Percentiles rank a stretch among this genome's conserved stretches.
phyloP scores from a whole-genome alignment of 1,284 basidiomycete species.

The Pseudozyma pruni region DNA sequence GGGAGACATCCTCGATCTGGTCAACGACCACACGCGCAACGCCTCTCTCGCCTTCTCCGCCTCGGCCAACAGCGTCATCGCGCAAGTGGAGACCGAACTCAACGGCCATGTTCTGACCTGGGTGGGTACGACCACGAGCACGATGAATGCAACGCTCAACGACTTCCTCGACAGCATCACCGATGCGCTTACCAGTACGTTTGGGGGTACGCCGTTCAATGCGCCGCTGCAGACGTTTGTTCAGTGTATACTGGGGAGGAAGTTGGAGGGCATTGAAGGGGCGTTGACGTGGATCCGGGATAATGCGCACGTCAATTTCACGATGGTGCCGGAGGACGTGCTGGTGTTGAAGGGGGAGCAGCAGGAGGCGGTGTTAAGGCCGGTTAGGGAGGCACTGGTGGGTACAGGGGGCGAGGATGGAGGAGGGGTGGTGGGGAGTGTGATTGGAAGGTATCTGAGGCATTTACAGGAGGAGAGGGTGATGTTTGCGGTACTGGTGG shows the following conservation, averaged over 20 bases:
- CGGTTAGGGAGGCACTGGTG: constrained; percentile 26
- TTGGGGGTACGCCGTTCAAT: constrained; percentile 71
- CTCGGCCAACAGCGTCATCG: constrained; percentile 79
- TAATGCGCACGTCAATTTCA: constrained; percentile 82
- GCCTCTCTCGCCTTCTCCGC: constrained; percentile 78
- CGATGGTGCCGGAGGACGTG: constrained; percentile 77
- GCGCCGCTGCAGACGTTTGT: constrained; percentile 50
- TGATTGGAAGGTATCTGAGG: constrained; percentile 79
- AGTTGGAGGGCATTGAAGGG: constrained; percentile 84
- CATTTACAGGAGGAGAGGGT: constrained; percentile 81
- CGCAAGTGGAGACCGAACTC: constrained; percentile 77
- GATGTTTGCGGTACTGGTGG: constrained; percentile 84
- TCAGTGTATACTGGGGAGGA: constrained; percentile 84
- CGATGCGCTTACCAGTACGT: constrained; percentile 73
- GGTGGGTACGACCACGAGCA: constrained; percentile 89
- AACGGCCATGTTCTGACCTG: constrained; percentile 83
- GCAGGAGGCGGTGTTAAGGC: constrained; percentile 75
- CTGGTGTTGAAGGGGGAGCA: constrained; percentile 79
- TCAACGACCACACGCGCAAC: constrained; percentile 83
- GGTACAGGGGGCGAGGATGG: constrained; percentile 69
- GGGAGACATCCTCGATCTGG: constrained; percentile 76
- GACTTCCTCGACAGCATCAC: constrained; percentile 70
- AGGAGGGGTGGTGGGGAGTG: constrained; percentile 76
- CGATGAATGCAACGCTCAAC: constrained; percentile 76
- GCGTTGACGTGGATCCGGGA: constrained; percentile 91